Conservation (phyloP, 345 rosid genomes). For the Trapa incisa region DNA sequence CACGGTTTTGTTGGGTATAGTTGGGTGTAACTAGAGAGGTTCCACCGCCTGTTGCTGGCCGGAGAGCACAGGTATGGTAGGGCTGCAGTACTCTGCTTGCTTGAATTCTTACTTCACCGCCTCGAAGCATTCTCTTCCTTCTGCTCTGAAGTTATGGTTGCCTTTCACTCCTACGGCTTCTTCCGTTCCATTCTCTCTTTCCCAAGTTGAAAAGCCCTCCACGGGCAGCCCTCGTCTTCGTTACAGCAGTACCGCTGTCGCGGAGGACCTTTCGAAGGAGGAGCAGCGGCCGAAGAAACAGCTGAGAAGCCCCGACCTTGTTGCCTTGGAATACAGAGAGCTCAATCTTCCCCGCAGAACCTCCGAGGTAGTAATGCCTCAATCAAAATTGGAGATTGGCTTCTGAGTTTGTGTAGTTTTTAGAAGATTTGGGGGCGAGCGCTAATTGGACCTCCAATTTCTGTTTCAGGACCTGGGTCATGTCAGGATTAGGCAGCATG, state of each 20-base stretch:
- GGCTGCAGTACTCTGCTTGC: neutral
- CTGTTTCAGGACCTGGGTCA: constrained; percentile 58
- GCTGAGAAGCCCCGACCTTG: constrained; percentile 45
- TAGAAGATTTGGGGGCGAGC: neutral
- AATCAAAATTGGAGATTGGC: neutral
- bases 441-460: neutral
- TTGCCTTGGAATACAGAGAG: constrained; percentile 66
- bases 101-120: neutral
- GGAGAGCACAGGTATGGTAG: neutral
- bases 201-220: constrained; percentile 3
- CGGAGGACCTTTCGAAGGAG: constrained; percentile 1
- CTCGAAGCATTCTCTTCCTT: neutral
- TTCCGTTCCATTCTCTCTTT: neutral
- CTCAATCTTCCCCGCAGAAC: constrained; percentile 51
- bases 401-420: neutral
- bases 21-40: neutral
- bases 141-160: neutral
- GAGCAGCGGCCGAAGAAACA: constrained; percentile 12
- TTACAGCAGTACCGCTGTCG: neutral
- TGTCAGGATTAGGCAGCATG: constrained; percentile 85
- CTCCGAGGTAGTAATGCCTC: constrained; percentile 43
- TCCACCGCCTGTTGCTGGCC: neutral
- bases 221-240: constrained; percentile 1
- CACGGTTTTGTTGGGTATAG: neutral
- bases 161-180: neutral